A percentile compares a stretch with the other conserved stretches of the same genome.
These are phyloP conservation scores for Lactarius deliciosus DNA, from an alignment of 768 basidiomycete species.

Conservation along the genomic window DNA sequence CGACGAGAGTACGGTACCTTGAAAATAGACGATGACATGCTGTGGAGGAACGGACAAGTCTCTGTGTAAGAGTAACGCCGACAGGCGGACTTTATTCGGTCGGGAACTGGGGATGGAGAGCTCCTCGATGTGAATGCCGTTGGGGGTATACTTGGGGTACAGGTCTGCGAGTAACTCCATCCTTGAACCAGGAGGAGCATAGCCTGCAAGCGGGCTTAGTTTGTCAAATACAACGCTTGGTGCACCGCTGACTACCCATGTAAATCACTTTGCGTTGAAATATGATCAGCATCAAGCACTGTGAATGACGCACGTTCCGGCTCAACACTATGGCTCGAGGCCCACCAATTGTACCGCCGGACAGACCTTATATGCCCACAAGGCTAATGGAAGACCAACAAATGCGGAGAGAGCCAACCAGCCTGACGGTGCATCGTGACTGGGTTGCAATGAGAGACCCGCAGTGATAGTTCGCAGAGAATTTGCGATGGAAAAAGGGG, in stretches of 20 bases:
- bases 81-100: slow-evolving; percentile 29
- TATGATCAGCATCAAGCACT: slow-evolving; percentile 49
- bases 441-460: slow-evolving; percentile 22
- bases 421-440: slow-evolving; percentile 19
- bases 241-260: slow-evolving; percentile 38
- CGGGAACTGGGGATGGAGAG: slow-evolving; percentile 32
- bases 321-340: not conserved
- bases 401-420: slow-evolving; percentile 22
- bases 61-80: slow-evolving; percentile 33
- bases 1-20: slow-evolving; percentile 34
- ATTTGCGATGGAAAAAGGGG: not conserved
- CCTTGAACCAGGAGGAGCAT: slow-evolving; percentile 44
- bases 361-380: slow-evolving; percentile 30
- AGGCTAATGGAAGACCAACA: slow-evolving; percentile 26
- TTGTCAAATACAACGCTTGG: not conserved
- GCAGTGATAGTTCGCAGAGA: slow-evolving; percentile 1
- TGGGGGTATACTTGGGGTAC: slow-evolving; percentile 28
- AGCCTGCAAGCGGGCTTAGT: slow-evolving; percentile 33
- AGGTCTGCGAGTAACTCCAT: slow-evolving; percentile 37
- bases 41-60: slow-evolving; percentile 11
- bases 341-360: not conserved
- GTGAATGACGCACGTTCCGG: not conserved
- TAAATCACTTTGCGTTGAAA: slow-evolving; percentile 54
- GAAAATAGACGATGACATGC: slow-evolving; percentile 39
- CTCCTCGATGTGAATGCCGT: slow-evolving; percentile 35